Conservation (phyloP, 2,329 filamentous ascomycete genomes). For the Amphichorda felina region DNA sequence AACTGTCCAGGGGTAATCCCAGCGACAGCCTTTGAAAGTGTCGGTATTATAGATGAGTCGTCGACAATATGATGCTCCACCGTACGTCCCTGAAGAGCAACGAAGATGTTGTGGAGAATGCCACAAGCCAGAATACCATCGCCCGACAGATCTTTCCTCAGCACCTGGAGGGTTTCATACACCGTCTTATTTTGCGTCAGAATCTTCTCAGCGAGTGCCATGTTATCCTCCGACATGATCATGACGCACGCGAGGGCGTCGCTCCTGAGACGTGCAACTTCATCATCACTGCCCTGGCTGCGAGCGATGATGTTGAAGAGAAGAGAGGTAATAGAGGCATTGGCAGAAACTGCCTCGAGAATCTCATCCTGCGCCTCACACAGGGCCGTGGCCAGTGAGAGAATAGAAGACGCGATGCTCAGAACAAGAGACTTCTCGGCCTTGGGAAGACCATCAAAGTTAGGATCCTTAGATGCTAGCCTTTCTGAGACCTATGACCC, state of each 20-base stretch:
- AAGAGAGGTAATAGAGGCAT: constrained; percentile 28
- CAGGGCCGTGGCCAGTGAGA: constrained; percentile 39
- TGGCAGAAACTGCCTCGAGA: constrained; percentile 37
- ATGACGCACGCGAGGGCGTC: constrained; percentile 43
- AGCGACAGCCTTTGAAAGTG: constrained; percentile 19
- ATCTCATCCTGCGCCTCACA: constrained; percentile 51
- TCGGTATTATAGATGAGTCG: constrained; percentile 21
- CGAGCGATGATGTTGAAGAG: constrained; percentile 40
- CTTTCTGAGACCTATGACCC: constrained; percentile 24
- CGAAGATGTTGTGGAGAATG: constrained; percentile 51
- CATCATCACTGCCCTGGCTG: constrained; percentile 18
- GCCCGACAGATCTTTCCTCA: constrained; percentile 34
- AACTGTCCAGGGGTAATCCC: constrained; percentile 11
- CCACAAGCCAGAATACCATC: constrained; percentile 46
- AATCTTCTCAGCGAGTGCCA: constrained; percentile 37
- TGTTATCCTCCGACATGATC: constrained; percentile 48
- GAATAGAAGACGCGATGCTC: constrained; percentile 40
- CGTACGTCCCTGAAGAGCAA: constrained; percentile 17
- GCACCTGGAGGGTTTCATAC: constrained; percentile 34
- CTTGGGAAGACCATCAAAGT: constrained; percentile 36
- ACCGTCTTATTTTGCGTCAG: constrained; percentile 32
- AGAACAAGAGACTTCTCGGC: constrained; percentile 41
- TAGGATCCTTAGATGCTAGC: constrained; percentile 24
- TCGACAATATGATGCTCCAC: constrained; percentile 14
- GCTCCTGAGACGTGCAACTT: constrained; percentile 26